Evolutionary conservation across 257 asterid species (phyloP).

Genomic region (Mentha longifolia): DNA sequence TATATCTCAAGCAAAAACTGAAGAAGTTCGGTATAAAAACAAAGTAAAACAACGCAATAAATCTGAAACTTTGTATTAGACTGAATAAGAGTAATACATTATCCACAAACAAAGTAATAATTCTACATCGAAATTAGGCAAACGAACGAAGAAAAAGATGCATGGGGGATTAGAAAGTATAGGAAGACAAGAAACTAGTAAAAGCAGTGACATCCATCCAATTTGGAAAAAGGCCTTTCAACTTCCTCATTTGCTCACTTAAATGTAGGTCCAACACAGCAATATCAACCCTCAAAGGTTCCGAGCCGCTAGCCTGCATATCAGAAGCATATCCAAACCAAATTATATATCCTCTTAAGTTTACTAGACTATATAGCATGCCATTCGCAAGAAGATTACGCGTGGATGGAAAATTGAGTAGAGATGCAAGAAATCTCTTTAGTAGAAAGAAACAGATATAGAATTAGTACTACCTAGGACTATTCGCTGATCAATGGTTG

Average conservation of each 20-base stretch:
- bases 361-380: too few relatives aligned
- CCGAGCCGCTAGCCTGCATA: slow-evolving; percentile 79
- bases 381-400: too few relatives aligned
- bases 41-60: not conserved
- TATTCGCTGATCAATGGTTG: not conserved
- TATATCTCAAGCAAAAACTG: too few relatives aligned
- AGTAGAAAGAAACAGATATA: too few relatives aligned
- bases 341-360: not conserved
- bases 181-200: slow-evolving; percentile 80
- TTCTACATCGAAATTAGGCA: not conserved
- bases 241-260: slow-evolving; percentile 56
- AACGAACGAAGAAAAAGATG: too few relatives aligned
- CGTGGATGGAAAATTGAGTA: too few relatives aligned
- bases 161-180: slow-evolving; percentile 55
- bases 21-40: too few relatives aligned
- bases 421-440: too few relatives aligned
- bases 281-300: slow-evolving; percentile 66
- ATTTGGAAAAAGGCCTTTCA: slow-evolving; percentile 83
- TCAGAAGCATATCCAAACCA: slow-evolving; percentile 32
- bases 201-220: slow-evolving; percentile 87
- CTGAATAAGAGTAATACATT: not conserved
- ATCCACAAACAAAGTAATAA: slow-evolving; percentile 2
- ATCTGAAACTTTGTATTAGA: not conserved
- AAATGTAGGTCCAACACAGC: slow-evolving; percentile 76
- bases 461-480: too few relatives aligned